Evolutionary conservation across 2,329 filamentous ascomycete genomes (phyloP).

Genomic region (Juglanconis sp.): DNA sequence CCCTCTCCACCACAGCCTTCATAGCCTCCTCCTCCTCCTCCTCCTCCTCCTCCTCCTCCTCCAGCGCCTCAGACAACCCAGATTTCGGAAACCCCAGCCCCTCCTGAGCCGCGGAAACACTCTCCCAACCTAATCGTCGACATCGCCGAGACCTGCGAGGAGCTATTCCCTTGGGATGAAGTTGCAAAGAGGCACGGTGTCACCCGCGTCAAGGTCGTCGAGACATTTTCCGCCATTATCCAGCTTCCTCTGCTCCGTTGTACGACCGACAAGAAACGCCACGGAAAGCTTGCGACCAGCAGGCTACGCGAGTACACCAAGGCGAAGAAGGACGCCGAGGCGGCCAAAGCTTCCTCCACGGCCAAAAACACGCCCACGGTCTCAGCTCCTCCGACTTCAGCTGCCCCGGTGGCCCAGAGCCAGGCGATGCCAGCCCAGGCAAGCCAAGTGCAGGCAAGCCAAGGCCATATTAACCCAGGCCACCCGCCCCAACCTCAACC

Average conservation of each 20-base stretch:
- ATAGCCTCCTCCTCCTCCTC: not conserved
- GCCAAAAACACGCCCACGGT: not conserved
- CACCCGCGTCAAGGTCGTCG: conserved; percentile 40
- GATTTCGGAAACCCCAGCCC: not conserved
- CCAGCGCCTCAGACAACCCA: conserved; percentile 18
- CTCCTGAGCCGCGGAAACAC: conserved; percentile 31
- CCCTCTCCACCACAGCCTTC: not conserved
- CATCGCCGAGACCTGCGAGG: conserved; percentile 46
- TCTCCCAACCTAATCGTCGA: conserved; percentile 42
- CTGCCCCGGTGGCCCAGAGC: not conserved
- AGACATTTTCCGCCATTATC: conserved; percentile 46
- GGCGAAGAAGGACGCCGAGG: conserved; percentile 31
- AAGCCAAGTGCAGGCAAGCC: not conserved
- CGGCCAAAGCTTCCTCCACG: not conserved
- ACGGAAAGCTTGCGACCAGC: conserved; percentile 38
- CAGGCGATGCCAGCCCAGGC: not conserved
- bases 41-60: not conserved
- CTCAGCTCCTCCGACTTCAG: not conserved
- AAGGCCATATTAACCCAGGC: not conserved
- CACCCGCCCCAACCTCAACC: not conserved
- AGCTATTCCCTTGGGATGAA: conserved; percentile 42
- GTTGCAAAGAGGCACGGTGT: conserved; percentile 43
- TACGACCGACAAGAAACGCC: conserved; percentile 40
- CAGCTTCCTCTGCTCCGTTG: conserved; percentile 45
- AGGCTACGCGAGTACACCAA: conserved; percentile 42